Conservation (phyloP, 768 basidiomycete genomes). For the Ramaria rubella region DNA sequence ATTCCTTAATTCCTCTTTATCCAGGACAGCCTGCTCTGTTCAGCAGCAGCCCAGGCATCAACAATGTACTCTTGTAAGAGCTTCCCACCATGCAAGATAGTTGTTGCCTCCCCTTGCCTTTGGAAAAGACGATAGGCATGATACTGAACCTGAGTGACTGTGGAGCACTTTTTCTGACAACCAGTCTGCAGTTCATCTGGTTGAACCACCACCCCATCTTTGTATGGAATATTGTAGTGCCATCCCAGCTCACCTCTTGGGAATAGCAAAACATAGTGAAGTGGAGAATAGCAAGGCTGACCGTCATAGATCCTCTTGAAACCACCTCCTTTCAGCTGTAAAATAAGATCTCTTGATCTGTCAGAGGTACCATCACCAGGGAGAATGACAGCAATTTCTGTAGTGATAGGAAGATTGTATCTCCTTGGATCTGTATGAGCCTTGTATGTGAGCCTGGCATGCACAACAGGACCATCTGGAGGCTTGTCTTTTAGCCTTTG, state of each 20-base stretch:
- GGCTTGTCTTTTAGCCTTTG: too few species aligned
- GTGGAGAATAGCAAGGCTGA: constrained; percentile 29
- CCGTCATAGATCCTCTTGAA: too few species aligned
- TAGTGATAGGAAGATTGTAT: constrained; percentile 31
- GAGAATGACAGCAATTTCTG: constrained; percentile 39
- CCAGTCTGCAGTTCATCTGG: neutral
- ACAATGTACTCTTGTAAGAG: constrained; percentile 38
- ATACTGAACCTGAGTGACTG: too few species aligned
- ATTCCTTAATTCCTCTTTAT: constrained; percentile 29
- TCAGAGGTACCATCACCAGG: too few species aligned
- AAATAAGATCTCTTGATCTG: constrained; percentile 32
- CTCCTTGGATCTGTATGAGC: too few species aligned
- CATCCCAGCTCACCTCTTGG: constrained; percentile 35
- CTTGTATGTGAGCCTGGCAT: neutral
- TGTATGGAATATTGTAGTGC: constrained; percentile 22
- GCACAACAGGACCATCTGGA: neutral
- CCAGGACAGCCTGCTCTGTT: too few species aligned
- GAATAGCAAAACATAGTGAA: constrained; percentile 42
- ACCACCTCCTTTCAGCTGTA: constrained; percentile 19
- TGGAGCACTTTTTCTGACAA: constrained; percentile 35
- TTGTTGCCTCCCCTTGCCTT: too few species aligned
- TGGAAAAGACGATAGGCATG: too few species aligned
- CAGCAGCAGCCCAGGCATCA: constrained; percentile 37
- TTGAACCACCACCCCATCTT: neutral
- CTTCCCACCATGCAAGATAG: too few species aligned